Evolutionary conservation across 1,139 yeast genomes (phyloP).

Genomic region (Wickerhamomyces sp.): DNA sequence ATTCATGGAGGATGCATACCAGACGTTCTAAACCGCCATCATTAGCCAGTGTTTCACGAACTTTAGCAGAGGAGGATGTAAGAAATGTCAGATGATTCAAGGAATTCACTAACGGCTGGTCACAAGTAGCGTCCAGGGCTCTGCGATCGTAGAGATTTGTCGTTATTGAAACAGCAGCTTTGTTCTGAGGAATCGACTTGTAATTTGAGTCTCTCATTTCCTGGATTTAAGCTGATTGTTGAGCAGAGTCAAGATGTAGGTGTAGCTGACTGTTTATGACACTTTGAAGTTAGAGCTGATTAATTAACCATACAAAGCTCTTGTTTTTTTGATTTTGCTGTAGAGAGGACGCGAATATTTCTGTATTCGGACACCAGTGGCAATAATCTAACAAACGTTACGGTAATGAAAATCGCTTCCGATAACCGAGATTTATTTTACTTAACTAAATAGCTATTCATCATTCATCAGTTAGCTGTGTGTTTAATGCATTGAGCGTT

Average conservation of each 20-base stretch:
- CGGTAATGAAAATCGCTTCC: too few species aligned
- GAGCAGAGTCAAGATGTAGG: too few species aligned
- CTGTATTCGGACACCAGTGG: too few species aligned
- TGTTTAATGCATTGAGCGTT: conserved; percentile 27
- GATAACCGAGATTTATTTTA: too few species aligned
- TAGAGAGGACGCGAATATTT: too few species aligned
- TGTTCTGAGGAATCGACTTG: conserved; percentile 70
- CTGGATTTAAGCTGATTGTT: conserved; percentile 2
- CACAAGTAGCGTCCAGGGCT: conserved; percentile 87
- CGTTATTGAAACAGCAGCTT: conserved; percentile 88
- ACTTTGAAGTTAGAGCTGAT: too few species aligned
- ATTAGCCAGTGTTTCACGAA: conserved; percentile 78
- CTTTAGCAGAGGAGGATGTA: conserved; percentile 82
- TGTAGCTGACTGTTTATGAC: too few species aligned
- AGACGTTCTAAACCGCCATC: conserved; percentile 94
- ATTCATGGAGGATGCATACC: conserved; percentile 80
- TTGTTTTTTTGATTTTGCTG: too few species aligned
- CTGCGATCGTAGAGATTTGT: conserved; percentile 86
- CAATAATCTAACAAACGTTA: too few species aligned
- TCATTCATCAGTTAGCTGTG: background rate
- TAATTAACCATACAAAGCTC: too few species aligned
- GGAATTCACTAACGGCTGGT: conserved; percentile 87
- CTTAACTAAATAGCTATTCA: too few species aligned
- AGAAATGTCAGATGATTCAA: conserved; percentile 84
- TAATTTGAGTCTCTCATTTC: conserved; percentile 88